Evolutionary conservation across 441 rosid genomes (phyloP), one percentile per base, ranked within the genome.

Genomic region (Pelargonium hybrid): DNA sequence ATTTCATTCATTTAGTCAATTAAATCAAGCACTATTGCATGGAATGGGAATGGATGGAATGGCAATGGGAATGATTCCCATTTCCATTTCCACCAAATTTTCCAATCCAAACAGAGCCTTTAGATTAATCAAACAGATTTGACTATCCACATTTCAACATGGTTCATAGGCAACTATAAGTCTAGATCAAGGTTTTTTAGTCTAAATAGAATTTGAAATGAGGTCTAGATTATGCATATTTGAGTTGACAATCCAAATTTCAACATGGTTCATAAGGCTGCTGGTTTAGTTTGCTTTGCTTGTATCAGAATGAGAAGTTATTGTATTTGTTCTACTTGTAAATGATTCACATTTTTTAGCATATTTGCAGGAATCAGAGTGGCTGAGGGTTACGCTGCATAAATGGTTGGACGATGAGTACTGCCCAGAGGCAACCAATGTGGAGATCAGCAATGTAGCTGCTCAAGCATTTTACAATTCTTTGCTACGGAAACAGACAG

Each of bases 351-450:
- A n/a, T 10, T 5, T 7, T 34, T 6, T 9, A 23, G 1, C 7
- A 68, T 7, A 7, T 23, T 21, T 69, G 25, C 68, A 92, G 96
- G 98, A 90, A 82, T 87, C 92, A 7, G 86, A 92, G 71, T 92
- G 98, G 98, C 85, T 90, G 25, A 83, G 87, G 79, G 82, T 87
- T 65, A 80, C 90, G 1, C 77, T 90, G 39, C 97, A 88, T 71
- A 90, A 88, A 76, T 92, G 97, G 98, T 76, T 92, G 69, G 94
- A 92, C 69, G 98, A 90, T 75, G 98, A 92, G 79, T 92, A 88
- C 79, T 92, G 95, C 75, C 98, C 96, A 9, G 98, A 90, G 84
- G 87, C 86, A 70, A 90, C 93, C n/a, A 92, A 90, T 75, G 84
- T 84, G 6, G 84, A 86, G 73, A 89, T 92, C 79, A 90, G 93